These are phyloP conservation scores for Acer negundo DNA, from an alignment of 345 rosid genomes.

Conservation along the genomic window DNA sequence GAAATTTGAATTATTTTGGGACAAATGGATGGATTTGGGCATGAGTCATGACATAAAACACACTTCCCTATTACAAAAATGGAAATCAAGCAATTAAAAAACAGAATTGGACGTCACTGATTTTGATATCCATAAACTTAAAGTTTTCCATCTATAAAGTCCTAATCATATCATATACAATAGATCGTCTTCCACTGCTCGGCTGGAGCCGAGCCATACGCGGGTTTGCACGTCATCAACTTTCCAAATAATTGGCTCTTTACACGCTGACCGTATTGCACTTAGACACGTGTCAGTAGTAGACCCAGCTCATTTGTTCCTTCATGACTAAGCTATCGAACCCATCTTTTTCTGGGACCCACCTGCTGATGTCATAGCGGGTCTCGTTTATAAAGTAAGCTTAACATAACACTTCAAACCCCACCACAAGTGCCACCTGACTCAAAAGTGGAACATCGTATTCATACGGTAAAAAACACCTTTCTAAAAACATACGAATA, in stretches of 20 bases:
- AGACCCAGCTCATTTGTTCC: constrained; percentile 33
- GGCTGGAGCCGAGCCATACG: constrained; percentile 8
- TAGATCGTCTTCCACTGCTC: too few relatives aligned
- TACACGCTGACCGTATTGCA: not conserved
- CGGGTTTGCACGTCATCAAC: constrained; percentile 24
- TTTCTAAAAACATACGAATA: not conserved
- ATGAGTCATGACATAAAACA: not conserved
- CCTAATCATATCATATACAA: not conserved
- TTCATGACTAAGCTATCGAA: constrained; percentile 41
- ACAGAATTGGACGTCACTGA: not conserved
- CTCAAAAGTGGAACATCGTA: constrained; percentile 41
- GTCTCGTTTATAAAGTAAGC: constrained; percentile 8
- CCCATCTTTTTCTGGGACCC: constrained; percentile 26
- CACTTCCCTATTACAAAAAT: not conserved
- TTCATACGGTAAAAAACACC: constrained; percentile 3
- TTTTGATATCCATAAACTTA: not conserved
- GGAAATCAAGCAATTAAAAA: not conserved
- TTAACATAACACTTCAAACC: constrained; percentile 13
- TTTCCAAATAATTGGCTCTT: constrained; percentile 22
- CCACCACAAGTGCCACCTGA: constrained; percentile 51
- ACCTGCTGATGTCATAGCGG: constrained; percentile 18
- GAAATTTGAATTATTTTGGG: not conserved
- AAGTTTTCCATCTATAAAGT: not conserved
- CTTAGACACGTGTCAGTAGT: not conserved
- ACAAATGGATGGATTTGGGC: not conserved